These are phyloP conservation scores for Chaetothyriales sp. DNA, from an alignment of 2,329 filamentous ascomycete genomes.

Conservation along the genomic window DNA sequence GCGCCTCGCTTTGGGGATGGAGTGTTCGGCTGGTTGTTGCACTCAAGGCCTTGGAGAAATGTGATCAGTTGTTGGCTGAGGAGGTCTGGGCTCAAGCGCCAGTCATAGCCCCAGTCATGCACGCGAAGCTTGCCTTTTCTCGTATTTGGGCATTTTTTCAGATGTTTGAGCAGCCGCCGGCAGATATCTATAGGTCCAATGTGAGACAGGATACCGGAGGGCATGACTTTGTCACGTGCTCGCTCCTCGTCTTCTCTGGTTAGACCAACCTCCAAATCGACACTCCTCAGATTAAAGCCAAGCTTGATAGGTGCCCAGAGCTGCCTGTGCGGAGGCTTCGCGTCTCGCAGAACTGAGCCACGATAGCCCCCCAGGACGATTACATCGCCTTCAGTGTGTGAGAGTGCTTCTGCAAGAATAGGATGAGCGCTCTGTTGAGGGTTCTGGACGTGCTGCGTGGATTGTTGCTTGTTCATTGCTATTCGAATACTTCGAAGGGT, in stretches of 20 bases:
- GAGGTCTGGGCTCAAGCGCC: constrained; percentile 70
- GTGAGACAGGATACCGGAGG: constrained; percentile 78
- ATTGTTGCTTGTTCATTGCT: constrained; percentile 3
- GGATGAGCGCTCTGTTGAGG: constrained; percentile 24
- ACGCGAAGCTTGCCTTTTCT: constrained; percentile 58
- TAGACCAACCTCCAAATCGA: constrained; percentile 77
- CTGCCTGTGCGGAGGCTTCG: constrained; percentile 69
- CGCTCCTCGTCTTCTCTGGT: constrained; percentile 67
- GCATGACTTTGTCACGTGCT: constrained; percentile 70
- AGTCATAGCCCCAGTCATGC: constrained; percentile 90
- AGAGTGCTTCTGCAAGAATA: constrained; percentile 47
- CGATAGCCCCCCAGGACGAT: constrained; percentile 84
- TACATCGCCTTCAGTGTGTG: constrained; percentile 65
- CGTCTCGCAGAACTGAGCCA: constrained; percentile 76
- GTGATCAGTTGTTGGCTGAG: constrained; percentile 57
- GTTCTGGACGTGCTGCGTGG: constrained; percentile 8
- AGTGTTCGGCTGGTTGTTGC: constrained; percentile 56
- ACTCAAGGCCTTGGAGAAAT: constrained; percentile 61
- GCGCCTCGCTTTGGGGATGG: constrained; percentile 51
- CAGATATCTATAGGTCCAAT: constrained; percentile 88
- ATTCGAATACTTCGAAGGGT: constrained; percentile 3
- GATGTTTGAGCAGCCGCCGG: constrained; percentile 62
- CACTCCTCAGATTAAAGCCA: constrained; percentile 78
- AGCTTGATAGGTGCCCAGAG: constrained; percentile 91
- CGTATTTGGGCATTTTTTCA: constrained; percentile 61